A percentile compares a stretch with the other conserved stretches of the same genome.
Conservation (phyloP, 2,329 filamentous ascomycete species). For the Cercospora sp. region DNA sequence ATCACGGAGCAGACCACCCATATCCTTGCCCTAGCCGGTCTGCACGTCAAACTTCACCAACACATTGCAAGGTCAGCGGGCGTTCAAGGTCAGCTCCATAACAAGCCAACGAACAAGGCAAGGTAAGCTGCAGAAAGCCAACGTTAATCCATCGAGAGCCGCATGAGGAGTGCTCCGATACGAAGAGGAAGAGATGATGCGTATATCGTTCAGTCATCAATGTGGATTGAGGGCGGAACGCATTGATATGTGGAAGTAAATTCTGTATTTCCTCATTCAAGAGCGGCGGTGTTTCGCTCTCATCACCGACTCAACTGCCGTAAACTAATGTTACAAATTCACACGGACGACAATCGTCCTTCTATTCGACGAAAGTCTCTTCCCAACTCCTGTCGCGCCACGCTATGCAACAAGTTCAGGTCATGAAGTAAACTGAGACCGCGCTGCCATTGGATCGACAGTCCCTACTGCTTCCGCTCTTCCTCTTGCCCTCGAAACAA, state of each 20-base stretch:
- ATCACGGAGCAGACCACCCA: not conserved
- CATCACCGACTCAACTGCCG: not conserved
- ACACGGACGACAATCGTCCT: not conserved
- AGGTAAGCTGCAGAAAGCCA: not conserved
- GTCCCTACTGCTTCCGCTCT: not conserved
- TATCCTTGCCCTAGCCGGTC: not conserved
- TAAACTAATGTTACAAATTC: not conserved
- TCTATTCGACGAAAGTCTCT: not conserved
- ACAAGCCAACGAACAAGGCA: not conserved
- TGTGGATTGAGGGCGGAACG: not conserved
- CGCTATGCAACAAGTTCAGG: constrained; percentile 3
- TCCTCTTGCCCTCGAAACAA: not conserved
- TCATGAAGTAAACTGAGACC: not conserved
- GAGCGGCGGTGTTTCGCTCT: not conserved
- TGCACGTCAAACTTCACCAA: constrained; percentile 1
- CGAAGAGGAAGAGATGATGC: not conserved
- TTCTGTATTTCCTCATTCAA: not conserved
- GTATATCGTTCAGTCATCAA: not conserved
- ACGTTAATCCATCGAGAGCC: not conserved
- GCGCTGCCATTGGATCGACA: not conserved
- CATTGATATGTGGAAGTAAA: not conserved
- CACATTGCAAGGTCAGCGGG: not conserved
- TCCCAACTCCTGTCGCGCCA: not conserved
- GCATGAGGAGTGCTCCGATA: not conserved
- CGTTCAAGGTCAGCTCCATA: not conserved